These are phyloP conservation scores for Ramaria rubella DNA, from an alignment of 768 basidiomycete genomes.

Conservation along the genomic window DNA sequence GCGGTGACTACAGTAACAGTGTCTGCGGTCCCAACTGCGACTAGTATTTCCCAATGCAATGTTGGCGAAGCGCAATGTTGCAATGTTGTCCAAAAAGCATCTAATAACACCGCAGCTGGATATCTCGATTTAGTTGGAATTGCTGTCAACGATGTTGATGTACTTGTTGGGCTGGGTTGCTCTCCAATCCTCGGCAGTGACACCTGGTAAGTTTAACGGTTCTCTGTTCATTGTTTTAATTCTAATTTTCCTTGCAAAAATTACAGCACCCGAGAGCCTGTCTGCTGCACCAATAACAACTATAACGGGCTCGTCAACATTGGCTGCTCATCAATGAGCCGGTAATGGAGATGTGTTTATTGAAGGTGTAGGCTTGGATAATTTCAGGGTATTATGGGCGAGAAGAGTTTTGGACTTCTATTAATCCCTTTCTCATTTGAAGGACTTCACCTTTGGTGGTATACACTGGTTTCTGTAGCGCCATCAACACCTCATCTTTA, in stretches of 20 bases:
- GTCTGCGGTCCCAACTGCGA: not conserved
- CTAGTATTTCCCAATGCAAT: constrained; percentile 19
- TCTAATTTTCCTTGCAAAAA: not conserved
- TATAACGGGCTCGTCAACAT: constrained; percentile 32
- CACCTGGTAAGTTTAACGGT: not conserved
- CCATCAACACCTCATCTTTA: too few species aligned
- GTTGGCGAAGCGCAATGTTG: constrained; percentile 28
- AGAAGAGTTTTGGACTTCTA: too few species aligned
- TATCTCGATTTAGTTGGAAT: constrained; percentile 27
- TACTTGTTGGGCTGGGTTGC: constrained; percentile 25
- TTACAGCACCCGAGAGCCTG: constrained; percentile 26
- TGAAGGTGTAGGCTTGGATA: too few species aligned
- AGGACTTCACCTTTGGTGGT: too few species aligned
- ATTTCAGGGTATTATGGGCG: too few species aligned
- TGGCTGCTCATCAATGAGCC: constrained; percentile 35
- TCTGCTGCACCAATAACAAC: constrained; percentile 34
- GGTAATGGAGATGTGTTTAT: too few species aligned
- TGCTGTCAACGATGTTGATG: constrained; percentile 15
- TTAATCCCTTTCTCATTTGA: too few species aligned
- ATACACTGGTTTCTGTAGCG: too few species aligned
- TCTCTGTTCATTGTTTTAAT: not conserved
- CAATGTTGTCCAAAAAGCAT: constrained; percentile 20
- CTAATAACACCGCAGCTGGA: not conserved
- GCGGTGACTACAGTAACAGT: not conserved
- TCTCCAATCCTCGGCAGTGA: constrained; percentile 19